Conservation (phyloP, 2,329 filamentous ascomycete genomes). For the Hymenoscyphus infarciens region DNA sequence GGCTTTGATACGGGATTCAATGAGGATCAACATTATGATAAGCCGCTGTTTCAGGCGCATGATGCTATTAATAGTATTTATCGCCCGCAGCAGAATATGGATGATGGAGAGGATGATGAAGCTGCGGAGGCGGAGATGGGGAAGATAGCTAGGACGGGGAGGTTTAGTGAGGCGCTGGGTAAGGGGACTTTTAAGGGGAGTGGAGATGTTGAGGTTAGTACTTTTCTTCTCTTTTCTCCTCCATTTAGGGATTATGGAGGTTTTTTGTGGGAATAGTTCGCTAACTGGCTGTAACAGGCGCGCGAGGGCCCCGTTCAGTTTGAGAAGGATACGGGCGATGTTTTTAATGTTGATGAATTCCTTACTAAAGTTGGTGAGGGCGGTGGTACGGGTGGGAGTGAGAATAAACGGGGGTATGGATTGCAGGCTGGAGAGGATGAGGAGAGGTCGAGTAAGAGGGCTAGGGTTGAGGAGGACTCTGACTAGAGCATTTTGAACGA, state of each 20-base stretch:
- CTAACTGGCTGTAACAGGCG: conserved; percentile 43
- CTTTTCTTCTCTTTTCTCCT: background rate
- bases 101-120: conserved; percentile 74
- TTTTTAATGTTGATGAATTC: conserved; percentile 93
- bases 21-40: conserved; percentile 96
- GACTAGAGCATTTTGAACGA: too few species aligned
- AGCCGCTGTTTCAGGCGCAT: conserved; percentile 92
- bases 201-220: conserved; percentile 70
- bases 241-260: too few species aligned
- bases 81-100: conserved; percentile 70
- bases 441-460: conserved; percentile 61
- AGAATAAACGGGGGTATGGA: conserved; percentile 71
- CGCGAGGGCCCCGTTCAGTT: conserved; percentile 94
- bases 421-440: conserved; percentile 58
- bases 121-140: conserved; percentile 80
- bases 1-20: conserved; percentile 93
- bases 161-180: conserved; percentile 80
- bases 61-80: conserved; percentile 96
- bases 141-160: conserved; percentile 77
- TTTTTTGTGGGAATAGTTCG: background rate
- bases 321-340: conserved; percentile 80
- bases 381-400: conserved; percentile 46
- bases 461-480: conserved; percentile 71
- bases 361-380: conserved; percentile 70
- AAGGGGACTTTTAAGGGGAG: conserved; percentile 89